Evolutionary conservation across 441 rosid genomes (phyloP).

Genomic region (Syzygium malaccense): DNA sequence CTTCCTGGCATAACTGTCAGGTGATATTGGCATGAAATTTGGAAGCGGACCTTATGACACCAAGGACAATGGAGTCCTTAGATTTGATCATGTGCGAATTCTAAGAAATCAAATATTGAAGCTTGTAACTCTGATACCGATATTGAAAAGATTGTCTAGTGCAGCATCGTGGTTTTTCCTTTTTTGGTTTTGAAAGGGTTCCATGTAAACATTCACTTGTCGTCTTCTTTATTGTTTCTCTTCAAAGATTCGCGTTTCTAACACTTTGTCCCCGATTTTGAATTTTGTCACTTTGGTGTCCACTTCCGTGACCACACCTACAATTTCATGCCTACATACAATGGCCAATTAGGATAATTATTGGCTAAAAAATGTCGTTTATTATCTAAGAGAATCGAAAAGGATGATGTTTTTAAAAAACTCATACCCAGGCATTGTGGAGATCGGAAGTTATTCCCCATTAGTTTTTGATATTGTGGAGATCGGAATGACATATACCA

Average conservation of each 20-base stretch:
- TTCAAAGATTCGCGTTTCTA: too few relatives aligned
- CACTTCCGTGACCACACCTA: background rate
- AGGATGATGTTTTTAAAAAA: background rate
- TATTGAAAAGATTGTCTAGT: too few relatives aligned
- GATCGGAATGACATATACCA: background rate
- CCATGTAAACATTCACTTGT: too few relatives aligned
- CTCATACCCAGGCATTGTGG: background rate
- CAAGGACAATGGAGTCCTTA: constrained; percentile 89
- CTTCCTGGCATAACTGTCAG: constrained; percentile 75
- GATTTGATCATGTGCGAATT: constrained; percentile 79
- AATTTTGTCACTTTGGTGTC: background rate
- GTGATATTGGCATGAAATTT: constrained; percentile 86
- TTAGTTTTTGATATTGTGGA: background rate
- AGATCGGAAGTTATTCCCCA: background rate
- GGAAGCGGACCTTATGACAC: constrained; percentile 19
- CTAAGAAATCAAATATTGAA: constrained; percentile 82
- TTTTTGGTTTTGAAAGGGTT: too few relatives aligned
- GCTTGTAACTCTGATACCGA: too few relatives aligned
- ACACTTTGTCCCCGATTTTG: background rate
- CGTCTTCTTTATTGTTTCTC: too few relatives aligned
- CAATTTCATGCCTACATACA: background rate
- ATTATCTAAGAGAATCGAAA: too few relatives aligned
- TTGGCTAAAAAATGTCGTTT: background rate
- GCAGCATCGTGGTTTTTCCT: too few relatives aligned
- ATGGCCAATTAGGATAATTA: background rate